Evolutionary conservation across 2,329 filamentous ascomycete genomes (phyloP).

Genomic region (Colletotrichum sp.): DNA sequence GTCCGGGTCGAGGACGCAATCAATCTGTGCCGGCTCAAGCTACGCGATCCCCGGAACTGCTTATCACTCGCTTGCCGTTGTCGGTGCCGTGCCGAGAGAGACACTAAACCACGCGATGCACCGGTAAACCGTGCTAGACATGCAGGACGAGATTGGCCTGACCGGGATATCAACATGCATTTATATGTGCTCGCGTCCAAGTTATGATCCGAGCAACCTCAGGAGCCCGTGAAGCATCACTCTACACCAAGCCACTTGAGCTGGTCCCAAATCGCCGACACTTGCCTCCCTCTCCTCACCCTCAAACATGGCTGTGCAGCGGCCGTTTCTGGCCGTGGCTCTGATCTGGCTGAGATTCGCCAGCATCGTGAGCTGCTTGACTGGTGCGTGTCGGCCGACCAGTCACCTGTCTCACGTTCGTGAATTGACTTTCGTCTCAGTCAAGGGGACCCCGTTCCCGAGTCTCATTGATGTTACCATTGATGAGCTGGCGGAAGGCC

Average conservation of each 20-base stretch:
- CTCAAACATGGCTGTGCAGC: not conserved
- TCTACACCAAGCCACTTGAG: not conserved
- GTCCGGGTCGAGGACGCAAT: not conserved
- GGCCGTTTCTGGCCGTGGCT: not conserved
- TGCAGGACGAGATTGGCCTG: not conserved
- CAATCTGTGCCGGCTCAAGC: not conserved
- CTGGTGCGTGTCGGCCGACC: not conserved
- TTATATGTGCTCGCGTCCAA: not conserved
- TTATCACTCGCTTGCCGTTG: slow-evolving; percentile 1
- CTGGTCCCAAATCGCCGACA: no score
- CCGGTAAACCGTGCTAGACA: not conserved
- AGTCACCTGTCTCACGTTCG: not conserved
- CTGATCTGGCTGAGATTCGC: slow-evolving; percentile 3
- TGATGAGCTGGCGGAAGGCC: slow-evolving; percentile 34
- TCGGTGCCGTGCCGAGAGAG: not conserved
- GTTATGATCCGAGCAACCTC: not conserved
- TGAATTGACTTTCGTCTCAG: not conserved
- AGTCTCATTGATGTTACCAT: slow-evolving; percentile 36
- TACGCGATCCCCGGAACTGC: not conserved
- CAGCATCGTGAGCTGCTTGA: not conserved
- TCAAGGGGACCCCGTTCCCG: slow-evolving; percentile 28
- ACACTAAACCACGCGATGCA: not conserved
- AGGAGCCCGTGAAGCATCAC: not conserved
- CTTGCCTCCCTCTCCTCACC: not conserved
- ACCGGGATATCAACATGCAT: not conserved